Conservation (phyloP, 441 rosid species). For the California macrophylla region DNA sequence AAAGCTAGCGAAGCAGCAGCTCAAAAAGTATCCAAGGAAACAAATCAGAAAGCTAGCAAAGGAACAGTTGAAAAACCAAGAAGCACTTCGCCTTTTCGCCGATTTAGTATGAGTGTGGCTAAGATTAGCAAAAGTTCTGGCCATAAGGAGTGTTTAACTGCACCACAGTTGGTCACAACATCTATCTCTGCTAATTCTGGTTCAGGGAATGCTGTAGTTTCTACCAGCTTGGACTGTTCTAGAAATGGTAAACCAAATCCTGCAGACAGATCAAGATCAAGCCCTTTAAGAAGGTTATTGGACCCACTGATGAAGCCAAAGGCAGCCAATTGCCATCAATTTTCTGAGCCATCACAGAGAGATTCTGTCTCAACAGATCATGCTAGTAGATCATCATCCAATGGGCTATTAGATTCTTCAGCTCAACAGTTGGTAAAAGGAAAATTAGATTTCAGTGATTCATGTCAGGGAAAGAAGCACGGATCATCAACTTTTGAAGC, state of each 20-base stretch:
- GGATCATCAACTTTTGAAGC: constrained; percentile 55
- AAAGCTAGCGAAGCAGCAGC: neutral
- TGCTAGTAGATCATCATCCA: constrained; percentile 24
- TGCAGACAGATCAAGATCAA: constrained; percentile 59
- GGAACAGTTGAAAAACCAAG: constrained; percentile 48
- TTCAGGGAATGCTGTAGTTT: constrained; percentile 30
- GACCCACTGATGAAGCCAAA: constrained; percentile 68
- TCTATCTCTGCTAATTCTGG: constrained; percentile 32
- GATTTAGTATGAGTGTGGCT: constrained; percentile 52
- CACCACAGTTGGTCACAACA: constrained; percentile 24
- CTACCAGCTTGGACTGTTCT: constrained; percentile 31
- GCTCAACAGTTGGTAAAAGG: constrained; percentile 31
- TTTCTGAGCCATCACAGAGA: constrained; percentile 34
- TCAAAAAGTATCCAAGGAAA: neutral
- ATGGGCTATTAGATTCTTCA: constrained; percentile 24
- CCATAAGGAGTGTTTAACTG: constrained; percentile 31
- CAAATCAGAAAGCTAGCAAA: constrained; percentile 31
- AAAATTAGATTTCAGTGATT: constrained; percentile 29
- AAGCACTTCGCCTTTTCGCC: constrained; percentile 78
- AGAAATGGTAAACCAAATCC: constrained; percentile 29
- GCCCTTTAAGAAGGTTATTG: constrained; percentile 79
- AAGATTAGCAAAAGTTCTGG: constrained; percentile 50
- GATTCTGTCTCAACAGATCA: constrained; percentile 25
- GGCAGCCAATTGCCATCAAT: constrained; percentile 28
- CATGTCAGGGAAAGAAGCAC: constrained; percentile 31